Conservation (phyloP, 495 filamentous ascomycete species). For the Penicillium arizonense region DNA sequence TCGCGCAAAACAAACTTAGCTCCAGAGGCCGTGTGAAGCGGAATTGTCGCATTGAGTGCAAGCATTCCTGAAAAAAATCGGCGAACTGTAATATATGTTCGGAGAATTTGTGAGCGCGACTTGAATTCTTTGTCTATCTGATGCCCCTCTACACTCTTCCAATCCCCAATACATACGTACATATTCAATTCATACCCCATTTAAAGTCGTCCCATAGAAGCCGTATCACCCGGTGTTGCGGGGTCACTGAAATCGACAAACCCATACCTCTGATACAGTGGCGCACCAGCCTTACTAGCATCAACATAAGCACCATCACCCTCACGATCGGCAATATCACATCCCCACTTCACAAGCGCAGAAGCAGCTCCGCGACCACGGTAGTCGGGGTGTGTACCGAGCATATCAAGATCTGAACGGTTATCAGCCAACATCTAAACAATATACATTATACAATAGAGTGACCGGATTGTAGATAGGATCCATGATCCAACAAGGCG, state of each 20-base stretch:
- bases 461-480: background rate
- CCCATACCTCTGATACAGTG: conserved; percentile 29
- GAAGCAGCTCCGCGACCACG: conserved; percentile 48
- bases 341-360: conserved; percentile 51
- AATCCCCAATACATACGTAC: too few species aligned
- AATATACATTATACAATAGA: too few species aligned
- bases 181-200: too few species aligned
- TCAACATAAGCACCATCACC: conserved; percentile 31
- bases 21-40: too few species aligned
- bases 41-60: too few species aligned
- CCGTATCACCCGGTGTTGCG: background rate
- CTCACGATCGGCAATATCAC: conserved; percentile 37
- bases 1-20: too few species aligned
- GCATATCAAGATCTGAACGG: conserved; percentile 43
- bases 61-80: too few species aligned
- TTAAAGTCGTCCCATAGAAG: conserved; percentile 1
- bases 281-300: conserved; percentile 26
- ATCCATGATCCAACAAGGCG: background rate
- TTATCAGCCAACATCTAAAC: too few species aligned
- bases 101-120: too few species aligned
- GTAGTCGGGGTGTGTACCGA: conserved; percentile 49
- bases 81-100: too few species aligned
- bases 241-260: conserved; percentile 29
- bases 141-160: too few species aligned
- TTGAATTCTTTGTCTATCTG: too few species aligned